Evolutionary conservation across 768 basidiomycete genomes (phyloP).

Genomic region (Boletus vinaceobasis): DNA sequence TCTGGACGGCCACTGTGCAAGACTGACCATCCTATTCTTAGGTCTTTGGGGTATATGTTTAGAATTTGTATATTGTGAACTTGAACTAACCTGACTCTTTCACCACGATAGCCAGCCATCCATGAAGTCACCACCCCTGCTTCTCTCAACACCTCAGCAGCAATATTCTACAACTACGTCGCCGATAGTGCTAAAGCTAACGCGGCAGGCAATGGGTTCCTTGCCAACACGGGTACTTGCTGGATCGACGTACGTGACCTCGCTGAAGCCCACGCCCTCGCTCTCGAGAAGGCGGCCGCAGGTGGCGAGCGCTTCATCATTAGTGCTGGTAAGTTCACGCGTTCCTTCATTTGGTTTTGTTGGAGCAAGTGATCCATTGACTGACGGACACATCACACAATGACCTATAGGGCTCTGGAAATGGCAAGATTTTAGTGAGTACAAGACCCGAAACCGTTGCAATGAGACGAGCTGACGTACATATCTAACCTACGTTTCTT

Average conservation of each 20-base stretch:
- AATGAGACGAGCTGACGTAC: neutral
- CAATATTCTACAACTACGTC: slow-evolving; percentile 33
- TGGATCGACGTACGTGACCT: slow-evolving; percentile 58
- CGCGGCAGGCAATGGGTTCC: slow-evolving; percentile 23
- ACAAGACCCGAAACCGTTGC: neutral
- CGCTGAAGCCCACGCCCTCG: slow-evolving; percentile 50
- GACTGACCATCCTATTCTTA: neutral
- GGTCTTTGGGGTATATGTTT: slow-evolving; percentile 29
- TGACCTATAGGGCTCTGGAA: slow-evolving; percentile 23
- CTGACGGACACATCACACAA: neutral
- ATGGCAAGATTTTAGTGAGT: slow-evolving; percentile 33
- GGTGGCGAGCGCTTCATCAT: slow-evolving; percentile 58
- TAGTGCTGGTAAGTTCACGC: slow-evolving; percentile 26
- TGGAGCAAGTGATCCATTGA: neutral
- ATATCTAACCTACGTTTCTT: neutral
- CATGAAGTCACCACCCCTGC: slow-evolving; percentile 36
- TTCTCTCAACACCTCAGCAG: slow-evolving; percentile 40
- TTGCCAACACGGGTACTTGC: slow-evolving; percentile 22
- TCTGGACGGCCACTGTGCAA: neutral
- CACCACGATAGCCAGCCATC: slow-evolving; percentile 36
- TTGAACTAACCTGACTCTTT: neutral
- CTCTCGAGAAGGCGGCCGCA: slow-evolving; percentile 49
- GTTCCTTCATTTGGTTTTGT: too few species aligned
- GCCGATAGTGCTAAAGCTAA: slow-evolving; percentile 19
- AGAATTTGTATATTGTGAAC: neutral